A percentile compares a stretch with the other conserved stretches of the same genome.
phyloP scores from a whole-genome alignment of 2,329 filamentous ascomycete genomes.

The Chalara sp. region DNA sequence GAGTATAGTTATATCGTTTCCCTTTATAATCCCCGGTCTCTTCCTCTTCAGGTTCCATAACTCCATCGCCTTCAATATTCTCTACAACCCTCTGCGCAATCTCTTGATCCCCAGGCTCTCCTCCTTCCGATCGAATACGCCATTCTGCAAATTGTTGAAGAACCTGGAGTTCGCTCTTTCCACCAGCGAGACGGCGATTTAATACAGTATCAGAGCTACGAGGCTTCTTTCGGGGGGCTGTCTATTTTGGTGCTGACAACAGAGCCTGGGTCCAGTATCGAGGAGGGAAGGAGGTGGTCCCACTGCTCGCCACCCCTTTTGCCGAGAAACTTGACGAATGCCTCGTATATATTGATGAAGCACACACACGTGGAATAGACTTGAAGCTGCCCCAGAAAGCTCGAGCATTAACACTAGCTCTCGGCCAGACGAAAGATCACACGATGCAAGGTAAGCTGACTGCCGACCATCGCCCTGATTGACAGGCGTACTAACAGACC shows the following conservation, averaged over 20 bases:
- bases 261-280: constrained; percentile 13
- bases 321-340: constrained; percentile 15
- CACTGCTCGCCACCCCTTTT: constrained; percentile 16
- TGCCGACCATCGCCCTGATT: constrained; percentile 14
- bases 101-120: too few relatives aligned
- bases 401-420: constrained; percentile 16
- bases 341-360: constrained; percentile 22
- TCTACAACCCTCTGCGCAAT: too few relatives aligned
- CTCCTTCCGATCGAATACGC: too few relatives aligned
- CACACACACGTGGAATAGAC: constrained; percentile 21
- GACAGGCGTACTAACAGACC: constrained; percentile 5
- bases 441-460: constrained; percentile 40
- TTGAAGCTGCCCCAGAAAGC: constrained; percentile 14
- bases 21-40: too few relatives aligned
- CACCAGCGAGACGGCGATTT: too few relatives aligned
- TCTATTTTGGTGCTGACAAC: constrained; percentile 14
- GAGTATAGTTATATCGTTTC: too few relatives aligned
- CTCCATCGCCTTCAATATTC: too few relatives aligned
- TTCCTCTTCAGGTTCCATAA: too few relatives aligned
- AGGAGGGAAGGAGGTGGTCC: constrained; percentile 8
- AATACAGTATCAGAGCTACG: too few relatives aligned
- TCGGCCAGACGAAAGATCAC: constrained; percentile 28
- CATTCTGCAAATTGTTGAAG: too few relatives aligned
- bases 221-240: neutral
- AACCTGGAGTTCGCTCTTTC: too few relatives aligned